Conservation (phyloP, 1,284 basidiomycete species). For the Rhodotorula sp. region DNA sequence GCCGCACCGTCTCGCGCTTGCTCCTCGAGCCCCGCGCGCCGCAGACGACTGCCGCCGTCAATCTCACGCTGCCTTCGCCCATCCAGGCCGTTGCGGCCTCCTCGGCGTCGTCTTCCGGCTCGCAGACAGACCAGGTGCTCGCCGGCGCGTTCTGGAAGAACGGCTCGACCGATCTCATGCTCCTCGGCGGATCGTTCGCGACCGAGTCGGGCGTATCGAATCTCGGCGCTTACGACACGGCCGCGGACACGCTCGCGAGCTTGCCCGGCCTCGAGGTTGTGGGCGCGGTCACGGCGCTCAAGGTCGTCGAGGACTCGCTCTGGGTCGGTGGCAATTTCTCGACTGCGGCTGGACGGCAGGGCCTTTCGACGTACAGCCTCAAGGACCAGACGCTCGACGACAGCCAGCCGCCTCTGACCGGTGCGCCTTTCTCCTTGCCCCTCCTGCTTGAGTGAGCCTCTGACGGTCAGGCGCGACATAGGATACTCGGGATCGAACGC, state of each 20-base stretch:
- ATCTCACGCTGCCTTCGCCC: conserved; percentile 36
- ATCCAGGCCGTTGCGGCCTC: conserved; percentile 18
- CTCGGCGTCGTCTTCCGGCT: conserved; percentile 52
- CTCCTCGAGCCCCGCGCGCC: conserved; percentile 20
- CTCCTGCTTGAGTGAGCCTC: neutral
- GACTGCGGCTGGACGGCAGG: conserved; percentile 56
- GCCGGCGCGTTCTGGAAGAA: conserved; percentile 90
- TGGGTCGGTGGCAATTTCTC: conserved; percentile 81
- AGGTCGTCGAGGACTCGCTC: conserved; percentile 64
- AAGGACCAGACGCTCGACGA: conserved; percentile 62
- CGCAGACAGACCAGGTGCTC: conserved; percentile 71
- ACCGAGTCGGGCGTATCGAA: conserved; percentile 57
- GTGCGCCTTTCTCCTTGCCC: neutral
- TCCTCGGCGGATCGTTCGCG: conserved; percentile 89
- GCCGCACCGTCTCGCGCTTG: conserved; percentile 16
- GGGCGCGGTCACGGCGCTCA: conserved; percentile 71
- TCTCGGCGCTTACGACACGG: conserved; percentile 72
- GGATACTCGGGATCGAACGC: conserved; percentile 58
- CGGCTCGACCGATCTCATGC: conserved; percentile 64
- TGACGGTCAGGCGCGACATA: neutral
- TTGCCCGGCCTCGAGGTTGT: conserved; percentile 62
- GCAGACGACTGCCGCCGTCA: conserved; percentile 16
- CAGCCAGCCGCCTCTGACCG: conserved; percentile 13
- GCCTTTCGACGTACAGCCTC: conserved; percentile 76
- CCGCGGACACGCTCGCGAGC: conserved; percentile 58